Conservation (phyloP, 768 basidiomycete species). For the Russula sp. region DNA sequence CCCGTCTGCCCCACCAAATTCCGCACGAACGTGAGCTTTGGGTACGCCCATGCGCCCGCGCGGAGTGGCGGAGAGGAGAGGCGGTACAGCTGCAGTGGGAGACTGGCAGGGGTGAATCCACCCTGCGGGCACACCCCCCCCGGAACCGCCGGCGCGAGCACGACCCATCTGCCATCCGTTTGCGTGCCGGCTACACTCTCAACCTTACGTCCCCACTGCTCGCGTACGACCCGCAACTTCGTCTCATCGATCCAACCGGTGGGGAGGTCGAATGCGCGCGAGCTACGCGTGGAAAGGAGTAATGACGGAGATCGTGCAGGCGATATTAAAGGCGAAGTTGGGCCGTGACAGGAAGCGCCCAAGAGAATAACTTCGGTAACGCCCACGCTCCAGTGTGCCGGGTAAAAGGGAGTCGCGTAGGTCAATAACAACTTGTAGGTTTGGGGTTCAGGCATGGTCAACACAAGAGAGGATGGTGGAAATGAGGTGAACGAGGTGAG, state of each 20-base stretch:
- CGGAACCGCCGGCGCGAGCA: slow-evolving; percentile 54
- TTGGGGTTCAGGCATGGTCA: slow-evolving; percentile 52
- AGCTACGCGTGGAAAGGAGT: slow-evolving; percentile 48
- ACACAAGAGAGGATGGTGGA: slow-evolving; percentile 74
- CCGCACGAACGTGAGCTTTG: slow-evolving; percentile 67
- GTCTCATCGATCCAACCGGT: slow-evolving; percentile 64
- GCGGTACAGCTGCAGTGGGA: slow-evolving; percentile 68
- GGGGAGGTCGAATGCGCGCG: slow-evolving; percentile 65
- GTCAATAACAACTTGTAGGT: slow-evolving; percentile 70
- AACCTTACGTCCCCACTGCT: slow-evolving; percentile 77
- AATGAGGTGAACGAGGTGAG: slow-evolving; percentile 73
- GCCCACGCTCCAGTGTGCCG: slow-evolving; percentile 73
- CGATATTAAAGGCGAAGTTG: slow-evolving; percentile 17
- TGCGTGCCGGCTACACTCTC: slow-evolving; percentile 63
- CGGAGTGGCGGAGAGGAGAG: slow-evolving; percentile 52
- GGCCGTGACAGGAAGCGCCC: slow-evolving; percentile 12
- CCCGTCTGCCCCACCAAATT: slow-evolving; percentile 65
- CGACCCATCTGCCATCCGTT: slow-evolving; percentile 83
- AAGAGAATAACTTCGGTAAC: slow-evolving; percentile 72
- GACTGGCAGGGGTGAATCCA: slow-evolving; percentile 32
- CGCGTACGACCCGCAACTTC: slow-evolving; percentile 55
- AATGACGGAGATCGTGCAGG: slow-evolving; percentile 40
- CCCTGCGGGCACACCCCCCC: slow-evolving; percentile 5
- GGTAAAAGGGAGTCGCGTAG: slow-evolving; percentile 74
- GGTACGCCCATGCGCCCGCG: slow-evolving; percentile 42